Evolutionary conservation across 331 rosid species (phyloP), one percentile per base, ranked within the genome.

Genomic region (Telfairia occidentalis): DNA sequence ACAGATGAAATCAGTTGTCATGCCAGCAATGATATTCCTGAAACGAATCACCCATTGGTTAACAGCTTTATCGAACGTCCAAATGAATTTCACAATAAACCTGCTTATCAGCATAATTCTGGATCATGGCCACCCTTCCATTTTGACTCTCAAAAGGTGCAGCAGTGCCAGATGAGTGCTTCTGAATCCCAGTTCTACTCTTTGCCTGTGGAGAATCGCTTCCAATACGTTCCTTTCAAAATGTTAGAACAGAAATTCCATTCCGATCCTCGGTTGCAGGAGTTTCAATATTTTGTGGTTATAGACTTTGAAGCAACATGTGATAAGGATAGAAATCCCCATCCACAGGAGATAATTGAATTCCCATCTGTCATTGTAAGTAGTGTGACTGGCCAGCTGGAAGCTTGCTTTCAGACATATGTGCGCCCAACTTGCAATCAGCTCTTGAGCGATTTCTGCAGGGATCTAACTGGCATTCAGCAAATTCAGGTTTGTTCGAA

Each of bases 221-320:
- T 87, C 76, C 96, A 81, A 29, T 80, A 85, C 81, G 85, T 71
- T 61, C 97, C 96, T 75, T 46, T 86, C 82, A 85, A 87, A 76
- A 87, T 87, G 87, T 67, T 83, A 66, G 79, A 92, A 80, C 96
- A 87, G 72, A 89, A 88, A 76, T 83, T 80, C 77, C 90, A 90
- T 2, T 80, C 80, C 26, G 96, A 89, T 49, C 57, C 78, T 77
- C 96, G 81, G 77, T 78, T 75, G 84, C 98, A 92, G 81, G 96
- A 92, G 78, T 89, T 92, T 80, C 98, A 90, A 84, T 85, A 92
- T 85, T 92, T 92, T 84, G 98, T 92, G 86, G 98, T 92, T 76
- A 90, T 92, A 81, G 98, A 92, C 85, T 92, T 92, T 87, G 98
- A 92, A 88, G 98, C 98, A 49, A 92, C 98, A 59, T 92, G 98